These are phyloP conservation scores for Syzygium malaccense DNA, from an alignment of 441 rosid species.

Conservation along the genomic window DNA sequence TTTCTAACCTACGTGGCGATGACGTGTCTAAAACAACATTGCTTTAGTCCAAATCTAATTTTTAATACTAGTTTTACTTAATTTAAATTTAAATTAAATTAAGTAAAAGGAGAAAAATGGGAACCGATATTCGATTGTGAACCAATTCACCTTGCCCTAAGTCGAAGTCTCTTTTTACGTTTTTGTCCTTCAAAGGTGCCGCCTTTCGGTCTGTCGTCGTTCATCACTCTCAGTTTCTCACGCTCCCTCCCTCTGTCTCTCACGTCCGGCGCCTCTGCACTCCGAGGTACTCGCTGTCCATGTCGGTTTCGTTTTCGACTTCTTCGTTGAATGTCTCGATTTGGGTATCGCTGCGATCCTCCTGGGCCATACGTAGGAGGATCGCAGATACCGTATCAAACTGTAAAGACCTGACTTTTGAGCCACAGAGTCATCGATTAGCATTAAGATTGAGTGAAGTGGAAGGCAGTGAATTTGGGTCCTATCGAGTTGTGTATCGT, in stretches of 20 bases:
- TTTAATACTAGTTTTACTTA: too few species aligned
- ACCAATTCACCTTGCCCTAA: not conserved
- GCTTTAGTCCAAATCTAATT: too few species aligned
- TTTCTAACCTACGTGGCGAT: too few species aligned
- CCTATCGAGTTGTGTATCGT: accelerated
- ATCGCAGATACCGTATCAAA: accelerated
- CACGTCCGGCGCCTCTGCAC: not conserved
- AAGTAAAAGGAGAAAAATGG: too few species aligned
- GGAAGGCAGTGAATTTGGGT: not conserved
- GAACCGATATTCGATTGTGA: too few species aligned
- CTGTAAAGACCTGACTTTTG: not conserved
- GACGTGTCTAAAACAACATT: too few species aligned
- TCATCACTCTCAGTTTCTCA: accelerated
- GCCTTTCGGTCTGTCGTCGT: not conserved
- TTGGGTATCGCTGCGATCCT: not conserved
- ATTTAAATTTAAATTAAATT: too few species aligned
- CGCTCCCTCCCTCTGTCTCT: not conserved
- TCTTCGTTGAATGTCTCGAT: not conserved
- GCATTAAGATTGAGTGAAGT: not conserved
- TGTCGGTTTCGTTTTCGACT: not conserved
- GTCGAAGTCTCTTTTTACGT: not conserved
- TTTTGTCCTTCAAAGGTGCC: not conserved
- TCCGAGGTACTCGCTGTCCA: not conserved
- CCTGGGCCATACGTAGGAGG: not conserved
- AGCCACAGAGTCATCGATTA: not conserved